These are phyloP conservation scores for Geotrichum europaeum DNA, from an alignment of 1,139 yeast species.

Conservation along the genomic window DNA sequence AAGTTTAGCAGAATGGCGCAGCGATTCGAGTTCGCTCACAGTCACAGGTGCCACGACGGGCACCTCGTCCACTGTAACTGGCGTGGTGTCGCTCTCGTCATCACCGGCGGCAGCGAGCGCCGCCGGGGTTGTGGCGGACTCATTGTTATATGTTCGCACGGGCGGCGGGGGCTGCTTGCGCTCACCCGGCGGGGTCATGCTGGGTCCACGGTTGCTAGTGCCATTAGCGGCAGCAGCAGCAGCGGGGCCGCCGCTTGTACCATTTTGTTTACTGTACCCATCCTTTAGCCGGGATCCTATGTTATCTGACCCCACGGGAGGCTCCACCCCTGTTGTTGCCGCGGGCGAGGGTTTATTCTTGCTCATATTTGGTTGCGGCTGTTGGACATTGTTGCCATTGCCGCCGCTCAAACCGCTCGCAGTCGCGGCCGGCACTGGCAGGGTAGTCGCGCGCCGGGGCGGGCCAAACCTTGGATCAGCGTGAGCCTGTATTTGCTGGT, in stretches of 20 bases:
- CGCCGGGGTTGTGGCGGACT: background rate
- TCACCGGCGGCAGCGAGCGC: background rate
- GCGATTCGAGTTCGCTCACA: conserved; percentile 30
- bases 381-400: background rate
- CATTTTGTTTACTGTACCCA: background rate
- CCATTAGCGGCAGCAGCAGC: background rate
- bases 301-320: background rate
- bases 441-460: conserved; percentile 1
- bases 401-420: background rate
- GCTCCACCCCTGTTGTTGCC: background rate
- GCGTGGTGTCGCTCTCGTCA: conserved; percentile 5
- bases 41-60: conserved; percentile 22
- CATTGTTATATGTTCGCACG: conserved; percentile 23
- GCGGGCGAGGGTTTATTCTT: background rate
- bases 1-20: conserved; percentile 18
- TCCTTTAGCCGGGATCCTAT: background rate
- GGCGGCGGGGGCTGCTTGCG: conserved; percentile 25
- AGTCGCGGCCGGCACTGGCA: conserved; percentile 1
- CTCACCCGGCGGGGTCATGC: background rate
- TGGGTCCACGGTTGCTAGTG: background rate
- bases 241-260: background rate
- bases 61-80: background rate
- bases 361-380: background rate
- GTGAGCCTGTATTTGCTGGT: conserved; percentile 9
- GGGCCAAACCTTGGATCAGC: conserved; percentile 5